phyloP scores from a whole-genome alignment of 768 basidiomycete genomes.

The Leccinum pellstonianum region DNA sequence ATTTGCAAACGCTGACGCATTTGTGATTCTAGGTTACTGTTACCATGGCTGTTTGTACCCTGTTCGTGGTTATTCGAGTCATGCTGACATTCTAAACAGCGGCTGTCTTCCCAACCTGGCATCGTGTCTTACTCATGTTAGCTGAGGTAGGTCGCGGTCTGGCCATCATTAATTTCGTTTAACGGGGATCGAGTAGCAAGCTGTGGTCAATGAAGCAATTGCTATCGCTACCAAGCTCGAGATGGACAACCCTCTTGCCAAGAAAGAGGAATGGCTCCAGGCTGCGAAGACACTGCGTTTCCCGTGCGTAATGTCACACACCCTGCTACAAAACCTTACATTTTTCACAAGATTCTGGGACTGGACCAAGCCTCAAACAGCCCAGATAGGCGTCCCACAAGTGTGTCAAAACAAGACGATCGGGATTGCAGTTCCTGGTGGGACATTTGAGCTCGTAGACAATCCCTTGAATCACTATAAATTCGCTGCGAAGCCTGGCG shows the following conservation, averaged over 20 bases:
- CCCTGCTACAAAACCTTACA: background rate
- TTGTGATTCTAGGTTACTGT: slow-evolving; percentile 16
- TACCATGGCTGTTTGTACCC: slow-evolving; percentile 17
- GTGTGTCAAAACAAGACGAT: background rate
- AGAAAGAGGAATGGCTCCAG: slow-evolving; percentile 10
- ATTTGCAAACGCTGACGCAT: slow-evolving; percentile 1
- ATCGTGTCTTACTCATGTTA: slow-evolving; percentile 16
- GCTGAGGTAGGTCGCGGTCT: slow-evolving; percentile 7
- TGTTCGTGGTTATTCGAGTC: background rate
- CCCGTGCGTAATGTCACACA: slow-evolving; percentile 11
- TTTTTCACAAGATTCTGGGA: slow-evolving; percentile 17
- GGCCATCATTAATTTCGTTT: no score
- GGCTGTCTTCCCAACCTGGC: slow-evolving; percentile 24
- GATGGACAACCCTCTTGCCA: background rate
- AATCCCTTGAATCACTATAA: slow-evolving; percentile 21
- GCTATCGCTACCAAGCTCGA: slow-evolving; percentile 10
- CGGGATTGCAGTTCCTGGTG: background rate
- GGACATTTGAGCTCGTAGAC: background rate
- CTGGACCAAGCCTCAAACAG: slow-evolving; percentile 11
- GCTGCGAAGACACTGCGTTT: slow-evolving; percentile 15
- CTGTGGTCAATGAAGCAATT: slow-evolving; percentile 16
- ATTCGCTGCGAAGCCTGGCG: slow-evolving; percentile 6
- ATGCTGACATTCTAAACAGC: slow-evolving; percentile 12
- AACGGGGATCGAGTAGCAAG: slow-evolving; percentile 10
- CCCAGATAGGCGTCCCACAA: slow-evolving; percentile 4